Evolutionary conservation across 345 rosid species (phyloP).

Genomic region (Lagerstroemia speciosa): DNA sequence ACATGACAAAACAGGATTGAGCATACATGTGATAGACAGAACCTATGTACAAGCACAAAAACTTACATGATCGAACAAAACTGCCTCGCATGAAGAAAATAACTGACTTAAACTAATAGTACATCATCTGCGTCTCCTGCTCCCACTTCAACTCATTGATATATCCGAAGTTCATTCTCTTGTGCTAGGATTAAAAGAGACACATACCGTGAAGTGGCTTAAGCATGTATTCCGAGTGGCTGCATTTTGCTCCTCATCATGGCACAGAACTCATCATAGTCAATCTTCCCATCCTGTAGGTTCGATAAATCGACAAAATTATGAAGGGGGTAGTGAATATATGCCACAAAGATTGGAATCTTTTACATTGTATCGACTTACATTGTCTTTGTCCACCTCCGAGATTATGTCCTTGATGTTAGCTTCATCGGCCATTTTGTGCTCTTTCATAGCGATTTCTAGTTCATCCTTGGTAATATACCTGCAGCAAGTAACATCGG

Average conservation of each 20-base stretch:
- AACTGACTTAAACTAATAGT: too few species aligned
- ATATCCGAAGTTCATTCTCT: background rate
- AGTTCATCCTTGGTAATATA: slow-evolving; percentile 65
- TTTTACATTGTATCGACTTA: slow-evolving; percentile 19
- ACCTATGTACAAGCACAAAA: background rate
- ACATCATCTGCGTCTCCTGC: background rate
- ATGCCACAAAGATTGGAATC: background rate
- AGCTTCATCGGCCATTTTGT: slow-evolving; percentile 67
- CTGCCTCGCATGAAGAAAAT: too few species aligned
- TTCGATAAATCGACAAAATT: slow-evolving; percentile 7
- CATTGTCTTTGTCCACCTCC: slow-evolving; percentile 70
- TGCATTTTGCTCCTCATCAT: slow-evolving; percentile 69
- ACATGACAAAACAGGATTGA: background rate
- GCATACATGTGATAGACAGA: background rate
- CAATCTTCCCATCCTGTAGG: slow-evolving; percentile 67
- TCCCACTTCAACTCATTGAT: background rate
- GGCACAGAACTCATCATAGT: slow-evolving; percentile 67
- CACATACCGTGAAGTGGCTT: background rate
- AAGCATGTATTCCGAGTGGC: slow-evolving; percentile 33
- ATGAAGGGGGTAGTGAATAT: slow-evolving; percentile 1
- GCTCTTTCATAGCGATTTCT: slow-evolving; percentile 66
- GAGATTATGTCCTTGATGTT: slow-evolving; percentile 49
- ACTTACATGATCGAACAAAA: background rate
- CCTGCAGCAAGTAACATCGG: slow-evolving; percentile 19
- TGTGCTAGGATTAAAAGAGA: background rate